These are phyloP conservation scores for Magnaporthiopsis incrustans DNA, from an alignment of 2,329 filamentous ascomycete species.

Conservation along the genomic window DNA sequence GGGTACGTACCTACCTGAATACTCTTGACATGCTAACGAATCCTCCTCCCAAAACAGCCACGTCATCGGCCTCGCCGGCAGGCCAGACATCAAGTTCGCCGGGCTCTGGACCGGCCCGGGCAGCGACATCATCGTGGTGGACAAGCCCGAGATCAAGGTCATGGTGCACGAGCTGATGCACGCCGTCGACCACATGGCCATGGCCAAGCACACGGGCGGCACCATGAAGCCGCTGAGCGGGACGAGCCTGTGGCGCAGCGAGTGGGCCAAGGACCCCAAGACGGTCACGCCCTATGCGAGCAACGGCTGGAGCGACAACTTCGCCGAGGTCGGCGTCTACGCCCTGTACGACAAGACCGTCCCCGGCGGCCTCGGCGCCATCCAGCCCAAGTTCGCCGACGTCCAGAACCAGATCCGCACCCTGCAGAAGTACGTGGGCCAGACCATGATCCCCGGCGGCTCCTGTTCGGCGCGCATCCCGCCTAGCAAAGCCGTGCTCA, in stretches of 20 bases:
- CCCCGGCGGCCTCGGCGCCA: background rate
- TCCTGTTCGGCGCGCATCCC: conserved; percentile 1
- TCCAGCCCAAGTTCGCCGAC: conserved; percentile 1
- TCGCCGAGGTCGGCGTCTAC: conserved; percentile 5
- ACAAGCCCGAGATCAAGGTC: conserved; percentile 3
- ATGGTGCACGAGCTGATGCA: conserved; percentile 3
- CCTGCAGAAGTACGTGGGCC: background rate
- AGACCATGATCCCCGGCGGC: background rate
- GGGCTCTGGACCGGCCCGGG: conserved; percentile 5
- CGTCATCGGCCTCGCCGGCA: background rate
- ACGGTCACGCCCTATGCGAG: background rate
- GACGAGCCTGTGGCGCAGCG: background rate
- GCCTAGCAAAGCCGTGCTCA: conserved; percentile 2
- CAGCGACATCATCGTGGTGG: conserved; percentile 5
- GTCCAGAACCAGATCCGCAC: conserved; percentile 3
- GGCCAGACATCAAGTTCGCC: background rate
- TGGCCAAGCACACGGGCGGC: background rate
- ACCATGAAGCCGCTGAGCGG: conserved; percentile 2
- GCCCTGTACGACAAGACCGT: conserved; percentile 1
- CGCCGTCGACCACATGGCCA: conserved; percentile 4
- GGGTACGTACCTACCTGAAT: no score
- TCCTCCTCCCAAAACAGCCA: background rate
- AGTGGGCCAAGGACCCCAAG: background rate
- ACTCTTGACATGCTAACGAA: background rate
- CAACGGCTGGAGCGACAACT: conserved; percentile 4